A percentile compares a stretch with the other conserved stretches of the same genome.
phyloP scores from a whole-genome alignment of 1,284 basidiomycete species.

The Puccinia horiana region DNA sequence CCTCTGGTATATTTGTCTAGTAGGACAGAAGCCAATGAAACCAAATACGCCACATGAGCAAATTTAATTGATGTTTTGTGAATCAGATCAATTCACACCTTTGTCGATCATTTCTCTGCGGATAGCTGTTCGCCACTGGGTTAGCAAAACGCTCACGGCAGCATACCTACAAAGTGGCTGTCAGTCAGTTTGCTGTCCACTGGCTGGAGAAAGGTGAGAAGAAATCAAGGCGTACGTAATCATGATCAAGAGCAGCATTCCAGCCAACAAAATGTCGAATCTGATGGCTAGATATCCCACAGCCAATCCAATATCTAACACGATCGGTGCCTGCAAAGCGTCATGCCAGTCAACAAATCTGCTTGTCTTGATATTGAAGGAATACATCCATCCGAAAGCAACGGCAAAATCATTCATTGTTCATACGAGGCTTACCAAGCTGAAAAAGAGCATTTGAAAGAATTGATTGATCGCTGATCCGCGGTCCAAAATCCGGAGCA shows the following conservation, averaged over 20 bases:
- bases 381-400: background rate
- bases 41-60: background rate
- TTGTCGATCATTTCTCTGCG: constrained; percentile 53
- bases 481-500: constrained; percentile 69
- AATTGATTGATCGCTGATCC: constrained; percentile 63
- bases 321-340: constrained; percentile 32
- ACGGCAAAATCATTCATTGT: too few species aligned
- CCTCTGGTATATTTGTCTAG: constrained; percentile 47
- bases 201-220: constrained; percentile 57
- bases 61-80: background rate
- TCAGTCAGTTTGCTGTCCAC: constrained; percentile 59
- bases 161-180: constrained; percentile 50
- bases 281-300: constrained; percentile 45
- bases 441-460: constrained; percentile 42
- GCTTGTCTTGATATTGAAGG: background rate
- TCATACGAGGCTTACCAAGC: constrained; percentile 23
- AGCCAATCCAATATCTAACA: constrained; percentile 46
- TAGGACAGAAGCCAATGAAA: background rate
- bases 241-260: constrained; percentile 43
- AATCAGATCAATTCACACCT: background rate
- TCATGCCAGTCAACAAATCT: background rate
- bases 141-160: constrained; percentile 62
- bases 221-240: constrained; percentile 31
- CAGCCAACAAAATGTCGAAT: constrained; percentile 46
- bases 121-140: constrained; percentile 69